phyloP scores from a whole-genome alignment of 495 filamentous ascomycete species.

The Aspergillus haitiensis region DNA sequence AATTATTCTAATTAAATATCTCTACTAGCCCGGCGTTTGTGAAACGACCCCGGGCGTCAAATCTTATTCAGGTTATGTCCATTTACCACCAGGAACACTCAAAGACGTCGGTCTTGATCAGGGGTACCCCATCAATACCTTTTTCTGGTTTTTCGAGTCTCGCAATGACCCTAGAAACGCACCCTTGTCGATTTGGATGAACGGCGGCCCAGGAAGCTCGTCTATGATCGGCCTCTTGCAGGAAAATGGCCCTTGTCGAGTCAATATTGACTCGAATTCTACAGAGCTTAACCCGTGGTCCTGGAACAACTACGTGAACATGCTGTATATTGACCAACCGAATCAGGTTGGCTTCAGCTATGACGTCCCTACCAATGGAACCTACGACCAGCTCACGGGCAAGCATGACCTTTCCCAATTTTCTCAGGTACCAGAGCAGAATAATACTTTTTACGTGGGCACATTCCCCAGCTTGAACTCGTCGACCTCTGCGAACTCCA shows the following conservation, averaged over 20 bases:
- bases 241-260: constrained; percentile 63
- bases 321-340: constrained; percentile 67
- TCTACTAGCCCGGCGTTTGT: constrained; percentile 47
- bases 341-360: constrained; percentile 65
- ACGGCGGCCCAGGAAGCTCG: constrained; percentile 57
- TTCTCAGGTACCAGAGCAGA: constrained; percentile 50
- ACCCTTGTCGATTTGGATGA: constrained; percentile 55
- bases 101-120: constrained; percentile 48
- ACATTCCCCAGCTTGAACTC: constrained; percentile 54
- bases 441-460: constrained; percentile 61
- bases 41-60: constrained; percentile 53
- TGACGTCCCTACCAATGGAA: constrained; percentile 44
- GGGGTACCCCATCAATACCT: constrained; percentile 68
- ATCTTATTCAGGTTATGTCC: constrained; percentile 40
- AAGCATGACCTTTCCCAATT: constrained; percentile 37
- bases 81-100: constrained; percentile 51
- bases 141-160: constrained; percentile 76
- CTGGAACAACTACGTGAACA: constrained; percentile 64
- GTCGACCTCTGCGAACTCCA: constrained; percentile 50
- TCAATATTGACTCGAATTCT: constrained; percentile 51
- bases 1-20: constrained; percentile 11
- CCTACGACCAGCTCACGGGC: constrained; percentile 20
- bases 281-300: constrained; percentile 57
- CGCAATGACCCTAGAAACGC: constrained; percentile 38
- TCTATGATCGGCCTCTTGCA: constrained; percentile 63